Evolutionary conservation across 2,329 filamentous ascomycete genomes (phyloP).

Genomic region (Colletotrichum abscissum): DNA sequence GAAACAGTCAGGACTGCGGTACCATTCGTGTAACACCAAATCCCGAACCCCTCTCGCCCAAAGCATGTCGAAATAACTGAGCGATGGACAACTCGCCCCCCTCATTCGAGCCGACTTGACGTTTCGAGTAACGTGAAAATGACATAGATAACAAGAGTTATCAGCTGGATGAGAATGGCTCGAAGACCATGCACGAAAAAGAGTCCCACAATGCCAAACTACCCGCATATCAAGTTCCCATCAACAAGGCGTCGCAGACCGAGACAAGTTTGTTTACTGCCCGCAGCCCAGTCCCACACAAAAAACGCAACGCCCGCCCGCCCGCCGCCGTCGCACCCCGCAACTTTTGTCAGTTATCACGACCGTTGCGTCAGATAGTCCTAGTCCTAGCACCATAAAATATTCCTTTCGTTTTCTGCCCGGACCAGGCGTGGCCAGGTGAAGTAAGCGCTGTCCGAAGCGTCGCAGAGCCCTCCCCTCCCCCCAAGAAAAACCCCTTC

Average conservation of each 20-base stretch:
- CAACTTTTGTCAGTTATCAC: conserved; percentile 15
- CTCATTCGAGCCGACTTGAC: neutral
- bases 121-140: neutral
- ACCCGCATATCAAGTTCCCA: neutral
- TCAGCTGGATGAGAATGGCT: neutral
- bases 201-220: neutral
- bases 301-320: neutral
- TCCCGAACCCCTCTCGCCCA: neutral
- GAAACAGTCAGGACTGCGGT: neutral
- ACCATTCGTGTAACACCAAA: conserved; percentile 8
- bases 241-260: neutral
- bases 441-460: conserved; percentile 5
- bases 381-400: neutral
- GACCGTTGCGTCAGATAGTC: neutral
- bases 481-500: too few species aligned
- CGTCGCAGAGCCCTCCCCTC: neutral
- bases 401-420: conserved; percentile 4
- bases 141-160: neutral
- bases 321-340: neutral
- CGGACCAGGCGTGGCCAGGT: neutral
- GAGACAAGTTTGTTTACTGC: conserved; percentile 9
- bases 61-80: neutral
- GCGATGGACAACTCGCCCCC: neutral
- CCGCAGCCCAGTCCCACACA: neutral
- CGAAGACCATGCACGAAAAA: neutral